A percentile compares a stretch with the other conserved stretches of the same genome.
Evolutionary conservation across 108 stramenopile genomes (phyloP).

Genomic region (Fragilariopsis cylindrus): DNA sequence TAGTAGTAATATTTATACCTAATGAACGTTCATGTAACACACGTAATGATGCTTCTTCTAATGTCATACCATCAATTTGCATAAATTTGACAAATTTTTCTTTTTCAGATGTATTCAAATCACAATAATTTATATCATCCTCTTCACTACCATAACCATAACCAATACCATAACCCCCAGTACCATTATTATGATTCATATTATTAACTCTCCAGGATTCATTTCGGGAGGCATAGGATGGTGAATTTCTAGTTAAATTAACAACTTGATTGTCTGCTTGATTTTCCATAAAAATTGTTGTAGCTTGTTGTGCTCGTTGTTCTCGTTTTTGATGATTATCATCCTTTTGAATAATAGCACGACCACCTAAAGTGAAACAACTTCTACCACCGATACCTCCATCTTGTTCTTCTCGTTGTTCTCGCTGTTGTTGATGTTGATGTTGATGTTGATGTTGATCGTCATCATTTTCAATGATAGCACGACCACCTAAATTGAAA

Average conservation of each 20-base stretch:
- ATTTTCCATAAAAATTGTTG: too few relatives aligned
- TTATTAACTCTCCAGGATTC: neutral
- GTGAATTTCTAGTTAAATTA: neutral
- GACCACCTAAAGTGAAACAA: too few relatives aligned
- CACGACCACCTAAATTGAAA: too few relatives aligned
- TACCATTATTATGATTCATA: too few relatives aligned
- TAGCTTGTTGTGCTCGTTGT: too few relatives aligned
- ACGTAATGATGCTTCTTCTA: slow-evolving; percentile 7
- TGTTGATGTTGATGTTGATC: too few relatives aligned
- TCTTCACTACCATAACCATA: neutral
- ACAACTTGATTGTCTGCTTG: too few relatives aligned
- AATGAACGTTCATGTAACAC: neutral
- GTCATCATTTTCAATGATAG: too few relatives aligned
- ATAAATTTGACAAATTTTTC: neutral
- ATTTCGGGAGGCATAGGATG: neutral
- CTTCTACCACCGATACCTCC: too few relatives aligned
- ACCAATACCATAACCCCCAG: neutral
- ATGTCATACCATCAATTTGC: neutral
- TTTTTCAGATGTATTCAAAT: neutral
- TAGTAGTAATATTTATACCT: neutral
- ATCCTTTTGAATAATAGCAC: too few relatives aligned
- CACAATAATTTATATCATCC: neutral
- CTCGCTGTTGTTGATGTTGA: neutral
- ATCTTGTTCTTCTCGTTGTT: too few relatives aligned
- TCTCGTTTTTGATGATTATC: too few relatives aligned